Base-by-base conservation (phyloP, 1,139 yeast species). In the Scheffersomyces cryptocercus region DNA sequence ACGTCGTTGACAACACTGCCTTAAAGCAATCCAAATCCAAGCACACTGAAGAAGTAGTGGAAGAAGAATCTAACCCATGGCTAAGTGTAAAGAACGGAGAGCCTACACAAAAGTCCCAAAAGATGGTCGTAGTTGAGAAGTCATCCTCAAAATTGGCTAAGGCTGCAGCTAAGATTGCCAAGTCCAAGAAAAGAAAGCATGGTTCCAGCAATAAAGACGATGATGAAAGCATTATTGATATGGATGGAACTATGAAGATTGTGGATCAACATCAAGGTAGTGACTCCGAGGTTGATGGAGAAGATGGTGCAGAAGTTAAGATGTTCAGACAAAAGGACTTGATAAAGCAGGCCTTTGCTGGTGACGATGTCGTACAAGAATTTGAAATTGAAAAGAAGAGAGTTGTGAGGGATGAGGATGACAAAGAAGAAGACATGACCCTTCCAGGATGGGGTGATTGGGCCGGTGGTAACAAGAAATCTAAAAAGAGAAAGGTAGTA, bases 401-500 rank as follows among this genome's bases (percentile, higher is more conserved):
- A 51, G 79, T 79, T n/a, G 73, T 78, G 5, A 77, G 70, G 41
- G 93, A 86, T 38, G 98, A 93, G 65, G 98, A 82, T 47, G 97
- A 93, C 63, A 78, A 88, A 61, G 90, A 85, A 55, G 85, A 85
- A 48, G 97, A 91, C 61, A 68, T 85, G 41, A 85, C 96, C 0
- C 67, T 91, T 40, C 98, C 98, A 3, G 99, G 99, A 2, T 93
- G 99, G 98, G 93, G 93, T 39, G 86, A 79, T 46, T 87, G 95
- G 93, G 83, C 86, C 3, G 85, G 85, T 34, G 84, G 81, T 13
- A 71, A 68, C 37, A 74, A 75, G 43, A 75, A 75, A 45, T 70
- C 73, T 56, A 79, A 82, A 58, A 82, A 84, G 66, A 74, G 77
- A 56, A 85, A 83, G 62, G 75, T 85, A 46, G 75, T 85, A 14